Percentiles rank a stretch among this genome's conserved stretches.
Conservation (phyloP, 306 rosid genomes). For the Erythrophleum fordii region DNA sequence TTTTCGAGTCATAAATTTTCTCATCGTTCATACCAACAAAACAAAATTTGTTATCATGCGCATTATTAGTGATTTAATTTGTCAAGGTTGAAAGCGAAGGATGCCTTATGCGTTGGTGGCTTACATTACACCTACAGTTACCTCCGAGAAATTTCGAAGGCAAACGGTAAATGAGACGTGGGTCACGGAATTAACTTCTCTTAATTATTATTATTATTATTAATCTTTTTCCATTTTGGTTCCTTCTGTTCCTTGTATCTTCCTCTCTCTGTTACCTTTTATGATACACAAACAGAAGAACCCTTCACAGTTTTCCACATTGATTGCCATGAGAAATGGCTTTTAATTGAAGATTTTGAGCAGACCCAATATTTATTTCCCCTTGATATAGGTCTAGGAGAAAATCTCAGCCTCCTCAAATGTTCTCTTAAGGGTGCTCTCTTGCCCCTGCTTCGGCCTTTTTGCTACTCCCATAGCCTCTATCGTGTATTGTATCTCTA, state of each 20-base stretch:
- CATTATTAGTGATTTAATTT: neutral
- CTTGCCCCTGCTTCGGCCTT: neutral
- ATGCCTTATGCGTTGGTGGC: neutral
- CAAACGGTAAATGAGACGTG: constrained; percentile 13
- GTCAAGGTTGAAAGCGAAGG: neutral
- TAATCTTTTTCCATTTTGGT: neutral
- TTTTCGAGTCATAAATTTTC: neutral
- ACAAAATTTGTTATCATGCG: too few relatives aligned
- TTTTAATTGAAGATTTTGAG: neutral
- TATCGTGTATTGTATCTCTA: neutral
- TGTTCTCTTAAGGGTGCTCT: neutral
- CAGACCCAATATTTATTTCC: neutral
- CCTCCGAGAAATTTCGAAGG: neutral
- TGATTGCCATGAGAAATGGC: neutral
- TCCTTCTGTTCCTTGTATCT: neutral
- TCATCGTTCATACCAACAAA: neutral
- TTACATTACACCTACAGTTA: neutral
- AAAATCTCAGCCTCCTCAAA: neutral
- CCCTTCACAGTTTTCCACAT: neutral
- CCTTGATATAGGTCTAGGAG: neutral
- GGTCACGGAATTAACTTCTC: constrained; percentile 4
- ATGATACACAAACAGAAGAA: neutral
- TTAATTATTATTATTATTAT: neutral
- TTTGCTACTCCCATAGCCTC: neutral
- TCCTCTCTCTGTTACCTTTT: neutral